Evolutionary conservation across 176 grass and related monocot genomes (phyloP).

Genomic region (Avena insularis): DNA sequence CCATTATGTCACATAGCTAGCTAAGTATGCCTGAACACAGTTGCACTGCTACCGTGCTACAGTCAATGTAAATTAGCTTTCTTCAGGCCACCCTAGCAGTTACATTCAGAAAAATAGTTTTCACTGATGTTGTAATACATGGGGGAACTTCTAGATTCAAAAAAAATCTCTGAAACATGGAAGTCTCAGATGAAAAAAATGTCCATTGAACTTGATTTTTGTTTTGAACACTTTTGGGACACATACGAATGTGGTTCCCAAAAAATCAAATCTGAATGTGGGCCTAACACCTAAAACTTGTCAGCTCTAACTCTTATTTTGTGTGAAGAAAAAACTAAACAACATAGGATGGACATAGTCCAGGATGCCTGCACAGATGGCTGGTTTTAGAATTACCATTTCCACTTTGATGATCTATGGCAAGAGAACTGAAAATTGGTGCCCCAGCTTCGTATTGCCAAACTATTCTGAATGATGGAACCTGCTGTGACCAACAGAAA

Average conservation of each 20-base stretch:
- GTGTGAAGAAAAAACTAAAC: not conserved
- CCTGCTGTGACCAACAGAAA: slow-evolving; percentile 60
- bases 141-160: not conserved
- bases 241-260: not conserved
- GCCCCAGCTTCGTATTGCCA: slow-evolving; percentile 73
- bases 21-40: slow-evolving; percentile 2
- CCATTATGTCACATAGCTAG: not conserved
- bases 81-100: not conserved
- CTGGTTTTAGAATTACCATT: slow-evolving; percentile 56
- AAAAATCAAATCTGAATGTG: not conserved
- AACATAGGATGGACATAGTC: not conserved
- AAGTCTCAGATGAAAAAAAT: not conserved
- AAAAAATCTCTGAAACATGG: not conserved
- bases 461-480: slow-evolving; percentile 47
- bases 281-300: not conserved
- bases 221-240: not conserved
- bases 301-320: not conserved
- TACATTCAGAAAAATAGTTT: not conserved
- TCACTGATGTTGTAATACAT: not conserved
- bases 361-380: not conserved
- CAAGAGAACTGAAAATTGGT: slow-evolving; percentile 81
- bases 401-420: slow-evolving; percentile 63
- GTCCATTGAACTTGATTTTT: not conserved
- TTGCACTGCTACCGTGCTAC: not conserved
- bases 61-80: slow-evolving; percentile 20